These are phyloP conservation scores for Yarrowia yakushimensis DNA, from an alignment of 805 yeast species.

Conservation along the genomic window DNA sequence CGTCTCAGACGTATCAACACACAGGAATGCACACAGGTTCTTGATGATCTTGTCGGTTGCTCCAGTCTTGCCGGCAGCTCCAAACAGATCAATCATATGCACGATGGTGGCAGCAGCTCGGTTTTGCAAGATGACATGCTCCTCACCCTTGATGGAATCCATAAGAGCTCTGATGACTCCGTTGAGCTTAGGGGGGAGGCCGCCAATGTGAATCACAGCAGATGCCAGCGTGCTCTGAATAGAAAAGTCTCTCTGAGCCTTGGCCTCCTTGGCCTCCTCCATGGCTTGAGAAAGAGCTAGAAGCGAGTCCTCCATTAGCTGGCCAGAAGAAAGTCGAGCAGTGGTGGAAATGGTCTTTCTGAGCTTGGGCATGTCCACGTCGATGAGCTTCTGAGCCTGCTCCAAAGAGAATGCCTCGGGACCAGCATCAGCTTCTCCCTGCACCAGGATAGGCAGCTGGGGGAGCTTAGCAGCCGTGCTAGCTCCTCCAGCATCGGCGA, in stretches of 20 bases:
- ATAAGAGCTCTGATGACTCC: conserved; percentile 84
- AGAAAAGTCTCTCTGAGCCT: conserved; percentile 45
- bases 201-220: conserved; percentile 54
- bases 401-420: conserved; percentile 84
- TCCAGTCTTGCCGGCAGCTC: conserved; percentile 54
- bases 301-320: conserved; percentile 74
- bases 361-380: conserved; percentile 63
- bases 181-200: conserved; percentile 79
- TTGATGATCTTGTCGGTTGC: conserved; percentile 87
- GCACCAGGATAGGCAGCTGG: conserved; percentile 80
- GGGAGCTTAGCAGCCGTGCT: conserved; percentile 65
- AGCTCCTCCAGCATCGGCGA: conserved; percentile 72
- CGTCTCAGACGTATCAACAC: conserved; percentile 94
- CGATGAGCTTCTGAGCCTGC: conserved; percentile 66
- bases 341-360: conserved; percentile 61
- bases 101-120: conserved; percentile 71
- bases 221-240: conserved; percentile 76
- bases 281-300: conserved; percentile 63
- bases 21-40: conserved; percentile 85
- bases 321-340: conserved; percentile 64
- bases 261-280: conserved; percentile 59
- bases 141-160: conserved; percentile 86
- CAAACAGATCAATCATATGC: conserved; percentile 57
- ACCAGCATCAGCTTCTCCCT: conserved; percentile 92
- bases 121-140: conserved; percentile 58